phyloP scores from a whole-genome alignment of 805 yeast genomes.

The Metschnikowia sp. region DNA sequence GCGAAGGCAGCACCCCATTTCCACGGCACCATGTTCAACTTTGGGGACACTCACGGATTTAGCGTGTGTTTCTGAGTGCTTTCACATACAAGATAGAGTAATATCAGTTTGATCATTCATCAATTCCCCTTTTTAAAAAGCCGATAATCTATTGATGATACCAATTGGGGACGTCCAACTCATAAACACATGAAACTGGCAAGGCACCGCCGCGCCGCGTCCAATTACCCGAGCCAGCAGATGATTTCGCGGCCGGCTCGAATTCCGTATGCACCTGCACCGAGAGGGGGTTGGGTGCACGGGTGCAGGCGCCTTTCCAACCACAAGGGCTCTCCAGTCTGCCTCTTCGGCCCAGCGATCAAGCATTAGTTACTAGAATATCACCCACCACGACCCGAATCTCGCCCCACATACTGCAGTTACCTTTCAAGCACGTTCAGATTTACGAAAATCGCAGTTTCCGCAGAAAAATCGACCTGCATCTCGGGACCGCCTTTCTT shows the following conservation, averaged over 20 bases:
- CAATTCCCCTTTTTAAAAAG: no score
- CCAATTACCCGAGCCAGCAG: neutral
- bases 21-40: no score
- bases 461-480: conserved; percentile 1
- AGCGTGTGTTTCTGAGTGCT: no score
- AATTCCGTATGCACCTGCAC: conserved; percentile 5
- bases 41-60: no score
- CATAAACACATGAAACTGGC: neutral
- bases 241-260: neutral
- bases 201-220: neutral
- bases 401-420: neutral
- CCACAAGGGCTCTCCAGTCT: conserved; percentile 9
- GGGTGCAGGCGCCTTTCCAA: conserved; percentile 8
- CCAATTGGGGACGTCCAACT: no score
- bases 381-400: neutral
- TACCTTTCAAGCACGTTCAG: neutral
- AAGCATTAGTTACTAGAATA: neutral
- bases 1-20: no score
- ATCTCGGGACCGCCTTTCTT: neutral
- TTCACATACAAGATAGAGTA: no score
- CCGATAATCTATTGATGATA: no score
- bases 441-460: neutral
- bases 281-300: conserved; percentile 1
- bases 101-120: no score
- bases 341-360: conserved; percentile 4